Evolutionary conservation across 108 stramenopile genomes (phyloP).

Genomic region (Cyclotella kingstonii): DNA sequence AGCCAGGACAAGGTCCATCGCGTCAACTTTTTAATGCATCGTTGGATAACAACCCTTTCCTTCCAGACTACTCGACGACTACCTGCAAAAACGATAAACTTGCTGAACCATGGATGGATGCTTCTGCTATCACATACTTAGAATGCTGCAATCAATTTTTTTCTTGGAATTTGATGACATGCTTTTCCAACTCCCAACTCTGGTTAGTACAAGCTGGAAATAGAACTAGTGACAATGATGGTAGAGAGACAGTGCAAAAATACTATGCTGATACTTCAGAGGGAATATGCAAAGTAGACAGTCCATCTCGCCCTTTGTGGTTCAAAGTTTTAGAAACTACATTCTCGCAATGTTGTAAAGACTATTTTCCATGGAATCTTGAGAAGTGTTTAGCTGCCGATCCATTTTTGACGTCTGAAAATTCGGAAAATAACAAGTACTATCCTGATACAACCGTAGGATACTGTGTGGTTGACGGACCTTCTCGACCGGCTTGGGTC

Average conservation of each 20-base stretch:
- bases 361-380: constrained; percentile 2
- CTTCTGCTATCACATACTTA: background rate
- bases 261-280: constrained; percentile 5
- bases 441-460: constrained; percentile 8
- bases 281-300: constrained; percentile 11
- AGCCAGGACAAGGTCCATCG: too few relatives aligned
- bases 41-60: constrained; percentile 15
- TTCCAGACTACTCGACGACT: constrained; percentile 22
- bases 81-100: constrained; percentile 19
- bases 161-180: background rate
- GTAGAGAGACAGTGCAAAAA: background rate
- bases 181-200: background rate
- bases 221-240: too few relatives aligned
- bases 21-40: too few relatives aligned
- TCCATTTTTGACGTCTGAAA: background rate
- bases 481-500: constrained; percentile 5
- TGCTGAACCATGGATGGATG: constrained; percentile 15
- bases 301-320: constrained; percentile 11
- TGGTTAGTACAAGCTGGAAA: constrained; percentile 1
- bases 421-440: background rate
- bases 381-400: constrained; percentile 5
- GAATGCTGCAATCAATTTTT: background rate
- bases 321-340: background rate
- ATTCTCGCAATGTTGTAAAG: background rate
- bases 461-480: constrained; percentile 12